phyloP scores from a whole-genome alignment of 352 stramenopile species.

The Phytophthora cryptogea region DNA sequence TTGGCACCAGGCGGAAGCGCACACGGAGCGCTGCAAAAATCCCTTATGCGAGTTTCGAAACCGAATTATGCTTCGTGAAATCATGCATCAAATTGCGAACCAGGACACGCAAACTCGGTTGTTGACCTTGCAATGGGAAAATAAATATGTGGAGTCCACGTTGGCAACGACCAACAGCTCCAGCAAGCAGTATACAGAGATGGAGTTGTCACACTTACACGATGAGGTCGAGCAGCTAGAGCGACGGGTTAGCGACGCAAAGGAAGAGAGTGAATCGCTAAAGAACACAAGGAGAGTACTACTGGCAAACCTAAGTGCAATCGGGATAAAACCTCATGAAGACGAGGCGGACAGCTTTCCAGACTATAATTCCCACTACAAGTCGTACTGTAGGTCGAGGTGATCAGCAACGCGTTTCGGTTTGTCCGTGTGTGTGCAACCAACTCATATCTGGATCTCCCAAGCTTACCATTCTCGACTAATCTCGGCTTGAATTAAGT shows the following conservation, averaged over 20 bases:
- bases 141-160: conserved; percentile 27
- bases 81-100: conserved; percentile 68
- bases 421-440: not conserved
- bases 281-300: conserved; percentile 47
- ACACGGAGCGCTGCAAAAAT: conserved; percentile 63
- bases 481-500: conserved; percentile 1
- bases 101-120: conserved; percentile 23
- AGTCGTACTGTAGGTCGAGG: not conserved
- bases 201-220: conserved; percentile 21
- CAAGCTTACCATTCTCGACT: not conserved
- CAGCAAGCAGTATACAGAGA: conserved; percentile 2
- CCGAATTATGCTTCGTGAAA: conserved; percentile 64
- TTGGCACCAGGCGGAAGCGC: conserved; percentile 67
- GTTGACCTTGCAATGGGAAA: conserved; percentile 27
- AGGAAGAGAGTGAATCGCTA: conserved; percentile 45
- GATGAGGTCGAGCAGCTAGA: conserved; percentile 57
- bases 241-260: conserved; percentile 44
- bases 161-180: conserved; percentile 9
- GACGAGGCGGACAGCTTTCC: conserved; percentile 55
- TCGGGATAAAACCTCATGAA: conserved; percentile 54
- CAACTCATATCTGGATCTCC: not conserved
- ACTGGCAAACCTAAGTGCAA: conserved; percentile 57
- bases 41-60: conserved; percentile 62
- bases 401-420: not conserved
- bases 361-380: conserved; percentile 48